phyloP scores from a whole-genome alignment of 2,329 filamentous ascomycete species.

The Colletotrichum tamarilloi region DNA sequence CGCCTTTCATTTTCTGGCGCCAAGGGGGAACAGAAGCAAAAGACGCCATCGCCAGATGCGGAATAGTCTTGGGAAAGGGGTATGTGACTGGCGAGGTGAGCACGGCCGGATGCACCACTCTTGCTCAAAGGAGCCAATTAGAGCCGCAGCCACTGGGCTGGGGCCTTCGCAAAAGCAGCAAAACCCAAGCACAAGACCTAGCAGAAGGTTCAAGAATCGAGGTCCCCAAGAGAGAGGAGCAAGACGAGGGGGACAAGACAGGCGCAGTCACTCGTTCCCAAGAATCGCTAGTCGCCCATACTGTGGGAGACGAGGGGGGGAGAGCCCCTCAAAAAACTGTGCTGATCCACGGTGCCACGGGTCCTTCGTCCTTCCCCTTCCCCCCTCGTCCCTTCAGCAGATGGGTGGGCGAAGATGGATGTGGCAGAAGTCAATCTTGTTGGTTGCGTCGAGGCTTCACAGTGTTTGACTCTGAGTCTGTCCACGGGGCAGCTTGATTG shows the following conservation, averaged over 20 bases:
- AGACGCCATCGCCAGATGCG: not conserved
- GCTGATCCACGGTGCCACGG: slow-evolving; percentile 33
- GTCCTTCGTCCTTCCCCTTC: slow-evolving; percentile 28
- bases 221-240: not conserved
- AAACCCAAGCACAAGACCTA: not conserved
- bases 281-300: not conserved
- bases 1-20: slow-evolving; percentile 14
- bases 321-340: slow-evolving; percentile 22
- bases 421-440: not conserved
- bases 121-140: slow-evolving; percentile 11
- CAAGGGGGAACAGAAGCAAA: slow-evolving; percentile 16
- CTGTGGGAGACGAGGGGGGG: not conserved
- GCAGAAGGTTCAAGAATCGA: not conserved
- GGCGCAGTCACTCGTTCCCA: not conserved
- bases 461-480: not conserved
- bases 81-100: slow-evolving; percentile 6
- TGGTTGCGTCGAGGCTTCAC: not conserved
- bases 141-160: slow-evolving; percentile 7
- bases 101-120: slow-evolving; percentile 15
- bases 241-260: not conserved
- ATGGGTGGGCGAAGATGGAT: not conserved
- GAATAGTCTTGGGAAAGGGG: slow-evolving; percentile 9
- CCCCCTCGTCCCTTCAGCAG: slow-evolving; percentile 14
- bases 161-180: slow-evolving; percentile 4
- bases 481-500: not conserved